These are phyloP conservation scores for Phycomyces blakesleeanus DNA, from an alignment of 192 early-diverging fungal genomes.

Conservation along the genomic window DNA sequence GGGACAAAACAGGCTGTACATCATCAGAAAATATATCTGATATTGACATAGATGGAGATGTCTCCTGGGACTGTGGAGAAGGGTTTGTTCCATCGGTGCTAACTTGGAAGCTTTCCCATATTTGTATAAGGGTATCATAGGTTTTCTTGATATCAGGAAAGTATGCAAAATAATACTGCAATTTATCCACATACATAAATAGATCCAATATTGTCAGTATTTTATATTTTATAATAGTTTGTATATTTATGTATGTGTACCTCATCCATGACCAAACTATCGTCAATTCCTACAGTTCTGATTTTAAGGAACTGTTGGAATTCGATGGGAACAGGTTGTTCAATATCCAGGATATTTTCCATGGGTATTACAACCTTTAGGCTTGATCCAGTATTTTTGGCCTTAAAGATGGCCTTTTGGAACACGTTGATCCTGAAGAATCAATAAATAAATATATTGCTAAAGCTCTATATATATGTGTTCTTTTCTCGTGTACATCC, in stretches of 20 bases:
- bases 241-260: slow-evolving; percentile 24
- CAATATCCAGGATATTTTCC: slow-evolving; percentile 49
- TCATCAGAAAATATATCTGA: slow-evolving; percentile 21
- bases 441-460: not conserved
- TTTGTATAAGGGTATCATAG: slow-evolving; percentile 26
- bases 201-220: too few species aligned
- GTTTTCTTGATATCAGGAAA: slow-evolving; percentile 49
- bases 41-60: slow-evolving; percentile 21
- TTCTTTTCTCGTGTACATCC: not conserved
- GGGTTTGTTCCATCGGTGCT: slow-evolving; percentile 1
- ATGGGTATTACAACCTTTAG: slow-evolving; percentile 59
- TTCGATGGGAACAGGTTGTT: slow-evolving; percentile 46
- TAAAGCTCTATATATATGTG: not conserved
- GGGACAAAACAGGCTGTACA: slow-evolving; percentile 9
- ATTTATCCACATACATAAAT: too few species aligned
- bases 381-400: slow-evolving; percentile 54
- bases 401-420: slow-evolving; percentile 52
- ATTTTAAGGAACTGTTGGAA: slow-evolving; percentile 53
- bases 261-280: slow-evolving; percentile 54
- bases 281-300: slow-evolving; percentile 47
- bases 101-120: slow-evolving; percentile 14
- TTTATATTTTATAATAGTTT: not conserved
- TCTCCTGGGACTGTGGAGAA: slow-evolving; percentile 22
- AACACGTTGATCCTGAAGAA: slow-evolving; percentile 46
- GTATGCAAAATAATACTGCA: slow-evolving; percentile 64